Evolutionary conservation across 106 monocot species (phyloP).

Genomic region (Acanthochlamys bracteata): DNA sequence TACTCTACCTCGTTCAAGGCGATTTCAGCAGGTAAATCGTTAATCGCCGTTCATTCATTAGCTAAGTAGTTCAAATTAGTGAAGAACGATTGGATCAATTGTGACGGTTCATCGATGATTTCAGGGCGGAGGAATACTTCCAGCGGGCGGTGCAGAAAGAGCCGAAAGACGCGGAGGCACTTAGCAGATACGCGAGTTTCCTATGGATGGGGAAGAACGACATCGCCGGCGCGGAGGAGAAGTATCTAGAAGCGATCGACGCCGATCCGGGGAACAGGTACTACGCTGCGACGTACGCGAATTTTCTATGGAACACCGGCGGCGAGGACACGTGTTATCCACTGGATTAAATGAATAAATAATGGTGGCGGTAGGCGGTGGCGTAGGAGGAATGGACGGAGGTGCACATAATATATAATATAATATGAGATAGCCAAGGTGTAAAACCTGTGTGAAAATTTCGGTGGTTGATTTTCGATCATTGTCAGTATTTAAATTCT

Average conservation of each 20-base stretch:
- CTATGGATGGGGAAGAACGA: conserved; percentile 69
- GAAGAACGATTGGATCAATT: background rate
- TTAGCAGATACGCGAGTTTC: conserved; percentile 66
- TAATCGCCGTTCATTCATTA: background rate
- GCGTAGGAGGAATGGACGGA: background rate
- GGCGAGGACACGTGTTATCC: conserved; percentile 88
- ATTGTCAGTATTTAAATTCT: no score
- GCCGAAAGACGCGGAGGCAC: conserved; percentile 63
- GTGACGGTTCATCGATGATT: background rate
- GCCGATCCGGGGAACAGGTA: conserved; percentile 59
- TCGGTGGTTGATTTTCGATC: no score
- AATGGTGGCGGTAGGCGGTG: background rate
- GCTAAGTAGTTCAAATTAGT: background rate
- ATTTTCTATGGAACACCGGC: conserved; percentile 90
- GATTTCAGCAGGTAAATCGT: conserved; percentile 45
- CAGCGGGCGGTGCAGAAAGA: conserved; percentile 39
- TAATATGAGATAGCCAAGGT: no score
- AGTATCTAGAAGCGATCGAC: conserved; percentile 58
- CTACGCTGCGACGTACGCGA: conserved; percentile 67
- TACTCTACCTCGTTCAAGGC: conserved; percentile 48
- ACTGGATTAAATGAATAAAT: conserved; percentile 3
- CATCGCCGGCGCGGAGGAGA: conserved; percentile 64
- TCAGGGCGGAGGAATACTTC: conserved; percentile 79
- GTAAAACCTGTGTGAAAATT: no score
- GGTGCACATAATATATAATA: no score